These are phyloP conservation scores for Hanseniaspora nectarophila DNA, from an alignment of 805 yeast species.

Conservation along the genomic window DNA sequence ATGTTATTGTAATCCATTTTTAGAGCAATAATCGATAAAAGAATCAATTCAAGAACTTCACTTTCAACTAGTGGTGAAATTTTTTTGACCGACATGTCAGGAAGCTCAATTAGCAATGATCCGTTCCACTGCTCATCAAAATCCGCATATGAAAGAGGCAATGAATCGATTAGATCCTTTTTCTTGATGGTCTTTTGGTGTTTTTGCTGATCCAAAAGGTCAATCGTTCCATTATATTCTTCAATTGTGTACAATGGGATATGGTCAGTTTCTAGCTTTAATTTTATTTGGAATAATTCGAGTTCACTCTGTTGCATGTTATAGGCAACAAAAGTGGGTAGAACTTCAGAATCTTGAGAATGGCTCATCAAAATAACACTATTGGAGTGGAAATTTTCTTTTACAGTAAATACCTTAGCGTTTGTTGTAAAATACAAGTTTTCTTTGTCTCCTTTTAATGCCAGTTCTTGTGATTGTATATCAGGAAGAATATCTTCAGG, in stretches of 20 bases:
- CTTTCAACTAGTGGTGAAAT: not conserved
- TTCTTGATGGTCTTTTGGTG: constrained; percentile 20
- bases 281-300: constrained; percentile 29
- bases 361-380: constrained; percentile 47
- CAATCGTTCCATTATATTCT: constrained; percentile 11
- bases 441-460: not conserved
- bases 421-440: constrained; percentile 38
- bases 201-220: not conserved
- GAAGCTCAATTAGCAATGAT: constrained; percentile 37
- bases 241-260: constrained; percentile 32
- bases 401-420: constrained; percentile 46
- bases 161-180: constrained; percentile 30
- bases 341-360: constrained; percentile 18
- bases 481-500: constrained; percentile 37
- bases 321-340: constrained; percentile 22
- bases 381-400: constrained; percentile 81
- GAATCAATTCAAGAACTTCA: constrained; percentile 1
- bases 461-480: constrained; percentile 22
- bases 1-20: not conserved
- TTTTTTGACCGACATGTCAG: constrained; percentile 18
- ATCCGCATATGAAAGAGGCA: constrained; percentile 47
- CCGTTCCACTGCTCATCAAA: constrained; percentile 54
- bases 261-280: constrained; percentile 25
- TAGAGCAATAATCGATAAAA: constrained; percentile 1
- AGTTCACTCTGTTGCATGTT: constrained; percentile 26